Base-by-base conservation (phyloP, 805 yeast genomes). In the Wickerhamomyces kurtzmanii region DNA sequence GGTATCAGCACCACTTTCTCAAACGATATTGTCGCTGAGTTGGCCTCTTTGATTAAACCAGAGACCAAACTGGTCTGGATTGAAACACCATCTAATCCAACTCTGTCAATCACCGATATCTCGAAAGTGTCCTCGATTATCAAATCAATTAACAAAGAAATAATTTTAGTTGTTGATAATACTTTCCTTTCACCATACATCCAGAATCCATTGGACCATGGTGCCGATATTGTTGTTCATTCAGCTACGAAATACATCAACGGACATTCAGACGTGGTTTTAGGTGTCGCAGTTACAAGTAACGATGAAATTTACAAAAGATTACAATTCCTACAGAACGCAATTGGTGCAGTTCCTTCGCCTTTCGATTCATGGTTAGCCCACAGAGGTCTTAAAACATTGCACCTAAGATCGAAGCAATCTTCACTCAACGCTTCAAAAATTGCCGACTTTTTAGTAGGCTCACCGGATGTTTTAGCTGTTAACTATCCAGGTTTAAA, bases 341-440 rank as follows among this genome's bases (percentile, higher is more conserved):
- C 94, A 39, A 64, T 81, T 45, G 95, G 94, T 37, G 85, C 93
- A 16, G 71, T 84, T 38, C 93, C 94, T 39, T 81, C 93, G 13
- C 83, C 94, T 30, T 85, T 84, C 53, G 94, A 85, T 59, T 70
- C 85, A 23, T 84, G 94, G 94, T 75, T 83, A 54, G 87, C 93
- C 31, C 94, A 83, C 66, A 71, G 95, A 54, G 94, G 94, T 49
- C 66, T 84, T 49, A 84, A 81, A 68, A 84, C 94, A 23, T 65
- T 83, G 49, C 91, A 82, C 49, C 64, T 84, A 57, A 71, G 95
- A 55, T 79, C 73, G 22, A 68, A 71, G 47, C 81, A 77, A 44
- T 78, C 91, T 22, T 57, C 84, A 23, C 42, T 46, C 30, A 67
- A 69, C 30, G 94, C 94, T 17, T 68, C 59, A 41, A 65, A 66